Percentiles rank a stretch among this genome's conserved stretches.
Evolutionary conservation across 2,329 filamentous ascomycete genomes (phyloP).

Genomic region (Penicillium hesseltinei): DNA sequence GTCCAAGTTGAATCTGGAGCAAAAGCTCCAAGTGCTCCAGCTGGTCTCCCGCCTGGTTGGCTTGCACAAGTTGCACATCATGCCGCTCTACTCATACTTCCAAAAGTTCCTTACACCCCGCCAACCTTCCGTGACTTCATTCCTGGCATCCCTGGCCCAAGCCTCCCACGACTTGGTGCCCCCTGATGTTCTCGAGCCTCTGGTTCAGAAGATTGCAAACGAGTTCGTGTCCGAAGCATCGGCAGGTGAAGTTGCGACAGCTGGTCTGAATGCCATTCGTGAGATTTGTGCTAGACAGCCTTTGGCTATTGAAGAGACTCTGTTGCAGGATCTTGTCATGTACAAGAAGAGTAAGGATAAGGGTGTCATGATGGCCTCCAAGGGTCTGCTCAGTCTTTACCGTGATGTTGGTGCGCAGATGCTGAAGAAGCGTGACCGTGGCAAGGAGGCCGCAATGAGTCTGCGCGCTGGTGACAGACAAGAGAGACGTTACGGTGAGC

Average conservation of each 20-base stretch:
- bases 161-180: conserved; percentile 88
- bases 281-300: conserved; percentile 92
- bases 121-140: conserved; percentile 87
- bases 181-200: conserved; percentile 84
- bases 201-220: conserved; percentile 94
- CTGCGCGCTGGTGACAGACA: conserved; percentile 72
- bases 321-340: conserved; percentile 93
- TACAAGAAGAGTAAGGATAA: conserved; percentile 98
- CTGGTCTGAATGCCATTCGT: conserved; percentile 89
- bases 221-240: conserved; percentile 97
- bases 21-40: conserved; percentile 85
- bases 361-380: conserved; percentile 97
- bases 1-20: conserved; percentile 80
- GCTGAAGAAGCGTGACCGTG: conserved; percentile 83
- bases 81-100: conserved; percentile 94
- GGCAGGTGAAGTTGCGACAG: conserved; percentile 84
- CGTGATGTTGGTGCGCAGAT: conserved; percentile 87
- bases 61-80: conserved; percentile 84
- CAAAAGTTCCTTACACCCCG: conserved; percentile 85
- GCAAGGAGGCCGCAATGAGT: conserved; percentile 84
- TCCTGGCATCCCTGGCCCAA: conserved; percentile 88
- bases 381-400: conserved; percentile 85
- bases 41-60: conserved; percentile 88
- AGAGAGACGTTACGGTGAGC: conserved; percentile 78
- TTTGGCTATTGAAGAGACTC: conserved; percentile 90